Percentiles rank a stretch among this genome's conserved stretches.
Conservation (phyloP, 225 moss, liverwort and hornwort genomes). For the Straminergon stramineum region DNA sequence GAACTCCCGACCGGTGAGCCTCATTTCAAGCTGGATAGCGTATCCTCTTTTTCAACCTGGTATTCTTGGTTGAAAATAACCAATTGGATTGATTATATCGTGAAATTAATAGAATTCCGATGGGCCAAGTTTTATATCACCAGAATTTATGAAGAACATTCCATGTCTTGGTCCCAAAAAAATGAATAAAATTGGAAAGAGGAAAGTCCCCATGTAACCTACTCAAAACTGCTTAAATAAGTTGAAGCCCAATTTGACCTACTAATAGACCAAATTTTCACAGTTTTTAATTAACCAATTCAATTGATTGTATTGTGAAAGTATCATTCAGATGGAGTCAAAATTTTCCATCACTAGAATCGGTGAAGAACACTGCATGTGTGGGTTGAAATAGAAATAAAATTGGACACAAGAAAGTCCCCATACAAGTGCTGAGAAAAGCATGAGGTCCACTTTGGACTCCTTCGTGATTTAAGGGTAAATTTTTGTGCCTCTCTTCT, state of each 20-base stretch:
- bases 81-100: background rate
- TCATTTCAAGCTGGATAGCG: background rate
- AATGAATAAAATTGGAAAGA: background rate
- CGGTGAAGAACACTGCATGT: background rate
- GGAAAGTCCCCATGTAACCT: background rate
- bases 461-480: background rate
- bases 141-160: background rate
- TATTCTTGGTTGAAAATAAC: background rate
- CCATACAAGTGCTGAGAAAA: background rate
- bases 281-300: background rate
- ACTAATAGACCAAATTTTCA: background rate
- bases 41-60: background rate
- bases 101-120: background rate
- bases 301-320: background rate
- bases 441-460: background rate
- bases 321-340: background rate
- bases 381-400: background rate
- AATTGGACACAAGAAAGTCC: background rate
- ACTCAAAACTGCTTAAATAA: background rate
- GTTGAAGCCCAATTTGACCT: background rate
- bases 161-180: background rate
- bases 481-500: background rate
- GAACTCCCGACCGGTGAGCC: conserved; percentile 60
- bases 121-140: background rate
- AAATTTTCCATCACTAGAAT: background rate